These are phyloP conservation scores for Coemansia sp. DNA, from an alignment of 192 early-diverging fungal genomes.

Conservation along the genomic window DNA sequence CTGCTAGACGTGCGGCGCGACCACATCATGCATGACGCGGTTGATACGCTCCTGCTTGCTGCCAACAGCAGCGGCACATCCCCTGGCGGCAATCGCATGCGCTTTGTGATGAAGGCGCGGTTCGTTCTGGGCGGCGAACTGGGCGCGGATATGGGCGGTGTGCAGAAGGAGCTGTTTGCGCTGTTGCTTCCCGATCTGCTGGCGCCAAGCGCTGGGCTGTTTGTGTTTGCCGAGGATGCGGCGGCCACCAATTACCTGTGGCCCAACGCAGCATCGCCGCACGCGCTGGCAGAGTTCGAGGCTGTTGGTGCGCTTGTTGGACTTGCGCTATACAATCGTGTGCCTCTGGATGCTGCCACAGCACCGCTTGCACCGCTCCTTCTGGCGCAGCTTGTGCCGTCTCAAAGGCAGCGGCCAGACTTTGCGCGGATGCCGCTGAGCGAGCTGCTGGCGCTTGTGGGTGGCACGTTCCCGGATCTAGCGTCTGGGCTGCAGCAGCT, in stretches of 20 bases:
- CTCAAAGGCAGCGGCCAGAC: conserved; percentile 4
- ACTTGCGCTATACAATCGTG: conserved; percentile 87
- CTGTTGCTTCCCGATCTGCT: conserved; percentile 74
- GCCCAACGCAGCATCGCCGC: conserved; percentile 70
- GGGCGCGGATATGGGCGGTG: conserved; percentile 94
- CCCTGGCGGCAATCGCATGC: not conserved
- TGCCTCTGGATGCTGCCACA: conserved; percentile 63
- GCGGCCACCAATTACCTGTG: conserved; percentile 61
- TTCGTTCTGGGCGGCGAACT: conserved; percentile 91
- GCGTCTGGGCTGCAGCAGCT: conserved; percentile 78
- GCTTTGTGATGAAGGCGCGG: conserved; percentile 60
- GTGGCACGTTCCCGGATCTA: conserved; percentile 55
- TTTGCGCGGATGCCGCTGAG: conserved; percentile 39
- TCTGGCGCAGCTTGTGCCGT: conserved; percentile 64
- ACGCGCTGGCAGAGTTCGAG: conserved; percentile 68
- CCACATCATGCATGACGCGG: conserved; percentile 72
- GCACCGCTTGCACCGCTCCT: conserved; percentile 74
- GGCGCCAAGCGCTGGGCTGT: conserved; percentile 75
- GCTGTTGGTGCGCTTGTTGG: conserved; percentile 90
- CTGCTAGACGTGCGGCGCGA: conserved; percentile 76
- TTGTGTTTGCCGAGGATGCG: conserved; percentile 47
- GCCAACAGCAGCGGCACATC: not conserved
- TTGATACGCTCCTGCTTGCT: conserved; percentile 50
- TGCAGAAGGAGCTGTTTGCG: conserved; percentile 95
- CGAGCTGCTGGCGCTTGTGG: conserved; percentile 55